These are phyloP conservation scores for Fusarium pseudocircinatum DNA, from an alignment of 2,329 filamentous ascomycete genomes.

Conservation along the genomic window DNA sequence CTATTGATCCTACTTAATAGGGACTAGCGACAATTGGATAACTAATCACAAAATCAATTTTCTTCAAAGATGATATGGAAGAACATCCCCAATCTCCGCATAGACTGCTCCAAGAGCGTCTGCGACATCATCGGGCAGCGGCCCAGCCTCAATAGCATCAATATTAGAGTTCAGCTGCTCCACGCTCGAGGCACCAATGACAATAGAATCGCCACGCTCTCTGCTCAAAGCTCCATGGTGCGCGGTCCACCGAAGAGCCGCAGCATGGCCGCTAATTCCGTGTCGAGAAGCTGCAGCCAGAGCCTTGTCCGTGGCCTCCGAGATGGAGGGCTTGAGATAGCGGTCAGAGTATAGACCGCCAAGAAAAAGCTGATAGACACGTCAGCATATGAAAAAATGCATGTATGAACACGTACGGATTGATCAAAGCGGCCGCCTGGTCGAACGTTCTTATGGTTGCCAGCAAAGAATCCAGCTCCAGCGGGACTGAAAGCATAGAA, in stretches of 20 bases:
- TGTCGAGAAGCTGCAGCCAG: not conserved
- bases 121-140: not conserved
- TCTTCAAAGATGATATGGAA: not conserved
- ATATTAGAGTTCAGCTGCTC: not conserved
- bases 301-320: not conserved
- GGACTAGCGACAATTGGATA: not conserved
- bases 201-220: not conserved
- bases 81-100: not conserved
- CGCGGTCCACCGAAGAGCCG: not conserved
- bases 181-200: not conserved
- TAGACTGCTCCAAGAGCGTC: not conserved
- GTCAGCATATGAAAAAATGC: fast-evolving
- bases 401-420: not conserved
- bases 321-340: not conserved
- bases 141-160: not conserved
- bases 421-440: not conserved
- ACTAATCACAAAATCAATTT: not conserved
- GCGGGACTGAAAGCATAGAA: not conserved
- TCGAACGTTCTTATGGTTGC: not conserved
- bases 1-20: not conserved
- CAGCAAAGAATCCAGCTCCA: not conserved
- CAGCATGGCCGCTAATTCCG: not conserved
- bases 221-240: not conserved
- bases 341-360: not conserved
- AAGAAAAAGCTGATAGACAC: fast-evolving